Evolutionary conservation across 31 red algal species (phyloP), one percentile per base, ranked within the genome.

Genomic region (Bonnemaisonia californica): DNA sequence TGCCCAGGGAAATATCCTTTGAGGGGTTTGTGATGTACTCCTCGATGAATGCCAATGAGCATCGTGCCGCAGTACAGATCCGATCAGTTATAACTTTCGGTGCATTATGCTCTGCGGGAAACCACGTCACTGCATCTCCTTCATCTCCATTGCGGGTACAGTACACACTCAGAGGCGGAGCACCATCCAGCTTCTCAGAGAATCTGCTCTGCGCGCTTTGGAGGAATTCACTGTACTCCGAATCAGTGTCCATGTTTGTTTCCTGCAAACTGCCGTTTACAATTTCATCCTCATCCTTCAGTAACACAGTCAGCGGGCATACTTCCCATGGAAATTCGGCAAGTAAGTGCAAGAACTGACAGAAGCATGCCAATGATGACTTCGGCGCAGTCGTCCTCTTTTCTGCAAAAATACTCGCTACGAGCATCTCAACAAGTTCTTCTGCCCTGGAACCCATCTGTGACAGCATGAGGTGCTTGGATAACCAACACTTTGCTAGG

Each of bases 301-400:
- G 21, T 39, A 71, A 41, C 11, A 87, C 84, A 1, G 74, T 51
- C 1, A 87, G 38, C 3, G 84, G 84, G 18, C 74, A 77, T 55
- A 79, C 84, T 51, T 87, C 84, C 84, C 84, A 87, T 16, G 84
- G 84, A 71, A 87, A 87, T 62, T 87, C 84, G 36, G 84, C 39
- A 11, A 87, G 72, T 16, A 87, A 34, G 42, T 87, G 84, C 41
- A 87, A 60, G 59, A 77, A 77, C 48, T 87, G 84, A 8, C 84
- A 87, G 54, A 87, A 87, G 8, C 39, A 62, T 79, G 67, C 62
- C 60, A 87, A 61, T 48, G 48, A 54, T 51, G 84, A 87, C 37
- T 71, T 69, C 4, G 64, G 73, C 28, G 13, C 56, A 29, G 74
- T 57, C 4, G 58, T 27, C 8, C 19, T 28, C 12, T 65, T 37